These are phyloP conservation scores for Lobosporangium transversale DNA, from an alignment of 192 early-diverging fungal genomes.

Conservation along the genomic window DNA sequence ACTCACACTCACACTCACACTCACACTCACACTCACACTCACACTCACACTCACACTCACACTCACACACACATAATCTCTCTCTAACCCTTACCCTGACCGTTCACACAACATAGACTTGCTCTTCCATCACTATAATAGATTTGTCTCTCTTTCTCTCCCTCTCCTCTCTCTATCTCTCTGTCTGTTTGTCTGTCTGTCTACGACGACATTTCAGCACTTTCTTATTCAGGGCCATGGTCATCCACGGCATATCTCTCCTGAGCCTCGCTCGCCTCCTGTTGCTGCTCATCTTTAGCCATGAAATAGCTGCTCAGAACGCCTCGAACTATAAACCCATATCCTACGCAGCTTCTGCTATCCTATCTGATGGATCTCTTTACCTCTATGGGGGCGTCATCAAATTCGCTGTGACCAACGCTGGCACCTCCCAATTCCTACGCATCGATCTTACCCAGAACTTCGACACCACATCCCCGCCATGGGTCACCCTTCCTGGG, in stretches of 20 bases:
- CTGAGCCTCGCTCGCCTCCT: constrained; percentile 9
- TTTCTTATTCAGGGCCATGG: not conserved
- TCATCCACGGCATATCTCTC: not conserved
- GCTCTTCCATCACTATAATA: too few species aligned
- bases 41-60: not conserved
- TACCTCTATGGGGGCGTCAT: constrained; percentile 42
- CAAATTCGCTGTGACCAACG: constrained; percentile 13
- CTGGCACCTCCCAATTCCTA: constrained; percentile 24
- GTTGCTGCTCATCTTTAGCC: not conserved
- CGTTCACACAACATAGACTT: not conserved
- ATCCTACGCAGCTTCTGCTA: constrained; percentile 24
- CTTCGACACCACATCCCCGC: constrained; percentile 16
- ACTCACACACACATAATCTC: not conserved
- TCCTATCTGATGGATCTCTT: constrained; percentile 30
- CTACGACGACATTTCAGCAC: not conserved
- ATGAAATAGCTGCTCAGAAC: not conserved
- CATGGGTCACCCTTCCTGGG: constrained; percentile 10
- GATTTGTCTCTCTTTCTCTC: not conserved
- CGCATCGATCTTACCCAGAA: constrained; percentile 26
- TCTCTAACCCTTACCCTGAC: not conserved
- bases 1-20: not conserved
- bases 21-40: not conserved
- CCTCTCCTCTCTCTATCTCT: not conserved
- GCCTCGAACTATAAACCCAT: constrained; percentile 2
- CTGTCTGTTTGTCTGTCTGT: not conserved